Evolutionary conservation across 345 rosid genomes (phyloP).

Genomic region (Arabidopsis suecica): DNA sequence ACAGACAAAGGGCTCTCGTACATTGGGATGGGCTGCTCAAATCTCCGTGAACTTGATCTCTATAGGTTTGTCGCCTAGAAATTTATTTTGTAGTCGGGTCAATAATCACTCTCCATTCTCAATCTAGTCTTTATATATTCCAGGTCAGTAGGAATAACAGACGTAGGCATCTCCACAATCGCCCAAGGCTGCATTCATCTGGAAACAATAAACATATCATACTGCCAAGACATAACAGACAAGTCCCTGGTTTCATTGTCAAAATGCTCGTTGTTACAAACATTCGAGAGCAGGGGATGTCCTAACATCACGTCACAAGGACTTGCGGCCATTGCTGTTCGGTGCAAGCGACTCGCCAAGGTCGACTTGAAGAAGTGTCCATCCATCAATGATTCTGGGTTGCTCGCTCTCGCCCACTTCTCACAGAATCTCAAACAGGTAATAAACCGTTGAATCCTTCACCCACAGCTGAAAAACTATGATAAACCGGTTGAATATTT

Average conservation of each 20-base stretch:
- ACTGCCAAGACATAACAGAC: slow-evolving; percentile 53
- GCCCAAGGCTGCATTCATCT: slow-evolving; percentile 46
- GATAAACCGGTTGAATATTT: background rate
- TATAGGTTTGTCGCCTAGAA: slow-evolving; percentile 48
- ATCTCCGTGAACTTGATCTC: slow-evolving; percentile 57
- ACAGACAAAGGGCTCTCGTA: slow-evolving; percentile 50
- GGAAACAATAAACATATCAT: slow-evolving; percentile 53
- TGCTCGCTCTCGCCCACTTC: slow-evolving; percentile 54
- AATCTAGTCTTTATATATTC: slow-evolving; percentile 18
- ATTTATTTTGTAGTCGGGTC: background rate
- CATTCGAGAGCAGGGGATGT: slow-evolving; percentile 55
- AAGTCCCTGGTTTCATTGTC: slow-evolving; percentile 49
- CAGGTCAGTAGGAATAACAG: slow-evolving; percentile 49
- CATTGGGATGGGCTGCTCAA: slow-evolving; percentile 47
- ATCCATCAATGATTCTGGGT: slow-evolving; percentile 48
- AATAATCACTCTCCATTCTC: slow-evolving; percentile 1
- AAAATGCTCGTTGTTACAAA: slow-evolving; percentile 45
- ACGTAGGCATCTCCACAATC: slow-evolving; percentile 44
- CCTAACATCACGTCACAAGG: slow-evolving; percentile 49
- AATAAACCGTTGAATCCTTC: background rate
- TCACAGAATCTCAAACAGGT: slow-evolving; percentile 56
- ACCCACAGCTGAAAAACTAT: background rate
- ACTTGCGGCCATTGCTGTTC: slow-evolving; percentile 48
- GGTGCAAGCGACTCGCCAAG: slow-evolving; percentile 49
- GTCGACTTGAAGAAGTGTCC: slow-evolving; percentile 56